These are phyloP conservation scores for Euptelea pleiosperma DNA, from an alignment of 164 flowering plant species.

Conservation along the genomic window DNA sequence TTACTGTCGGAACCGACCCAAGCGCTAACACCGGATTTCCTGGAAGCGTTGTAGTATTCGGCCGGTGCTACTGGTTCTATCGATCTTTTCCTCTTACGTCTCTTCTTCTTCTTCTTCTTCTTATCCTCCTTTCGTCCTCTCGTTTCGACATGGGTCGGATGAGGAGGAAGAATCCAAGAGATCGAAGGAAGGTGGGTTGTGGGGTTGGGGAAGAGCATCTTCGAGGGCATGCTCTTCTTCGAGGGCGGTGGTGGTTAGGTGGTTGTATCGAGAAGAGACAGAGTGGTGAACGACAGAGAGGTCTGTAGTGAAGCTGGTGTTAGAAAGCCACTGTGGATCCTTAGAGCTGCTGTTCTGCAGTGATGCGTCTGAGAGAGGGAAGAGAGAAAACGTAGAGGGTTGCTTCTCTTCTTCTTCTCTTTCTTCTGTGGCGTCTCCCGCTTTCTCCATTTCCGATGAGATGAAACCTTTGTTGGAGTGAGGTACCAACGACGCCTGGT, in stretches of 20 bases:
- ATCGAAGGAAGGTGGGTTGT: conserved; percentile 32
- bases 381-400: conserved; percentile 16
- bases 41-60: conserved; percentile 20
- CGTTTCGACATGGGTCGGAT: conserved; percentile 24
- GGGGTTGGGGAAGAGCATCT: conserved; percentile 1
- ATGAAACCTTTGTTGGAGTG: too few species aligned
- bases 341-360: neutral
- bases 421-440: conserved; percentile 1
- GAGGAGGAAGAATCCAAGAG: conserved; percentile 44
- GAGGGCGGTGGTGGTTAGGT: conserved; percentile 3
- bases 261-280: conserved; percentile 25
- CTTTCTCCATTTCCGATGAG: conserved; percentile 16
- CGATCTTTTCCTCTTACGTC: conserved; percentile 25
- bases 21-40: conserved; percentile 45
- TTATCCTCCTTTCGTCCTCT: conserved; percentile 4
- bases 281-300: conserved; percentile 48
- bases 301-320: conserved; percentile 79
- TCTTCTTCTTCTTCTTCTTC: conserved; percentile 32
- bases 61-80: conserved; percentile 6
- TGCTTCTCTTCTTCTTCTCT: conserved; percentile 3
- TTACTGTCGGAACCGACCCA: conserved; percentile 41
- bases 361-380: conserved; percentile 7
- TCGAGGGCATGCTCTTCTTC: conserved; percentile 23
- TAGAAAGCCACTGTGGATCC: conserved; percentile 63
- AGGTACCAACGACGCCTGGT: too few species aligned